Evolutionary conservation across 441 rosid genomes (phyloP), one percentile per base, ranked within the genome.

Genomic region (Manihot esculenta): DNA sequence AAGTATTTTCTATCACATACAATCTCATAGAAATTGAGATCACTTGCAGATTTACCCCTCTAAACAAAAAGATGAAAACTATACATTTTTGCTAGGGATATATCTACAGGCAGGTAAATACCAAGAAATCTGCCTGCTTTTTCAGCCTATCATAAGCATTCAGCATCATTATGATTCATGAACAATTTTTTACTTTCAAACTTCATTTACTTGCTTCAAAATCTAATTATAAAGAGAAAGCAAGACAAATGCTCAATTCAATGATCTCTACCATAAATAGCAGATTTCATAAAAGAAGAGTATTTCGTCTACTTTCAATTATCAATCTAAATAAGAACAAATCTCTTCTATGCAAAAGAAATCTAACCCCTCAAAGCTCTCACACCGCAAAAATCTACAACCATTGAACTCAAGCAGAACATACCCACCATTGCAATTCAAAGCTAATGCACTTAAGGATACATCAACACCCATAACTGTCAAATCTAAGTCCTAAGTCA

Each of bases 291-390:
- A 47, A n/a, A 10, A 14, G 33, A 33, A 69, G 26, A 59, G 24
- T 12, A 58, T 47, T 2, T 54, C 6, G 20, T 33, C 23, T n/a
- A 55, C 10, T 12, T 67, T 51, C 60, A 54, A 51, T 26, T 18
- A 44, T n/a, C 30, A 27, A 73, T 45, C 5, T 18, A 70, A 20
- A 49, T 23, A 50, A 24, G 42, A 42, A 68, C 21, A 24, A 15
- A 63, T n/a, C n/a, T 60, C 49, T 48, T 27, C 33, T 24, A 35
- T 24, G 18, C 23, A 49, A 66, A 27, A 45, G 24, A 27, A 48
- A 41, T 18, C 33, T 45, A 44, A 23, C 20, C 67, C 41, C 54
- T 48, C 72, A 69, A 42, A 61, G 44, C 17, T 35, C 41, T 35
- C 18, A 33, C 24, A 35, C 27, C 1, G 6, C 24, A 41, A n/a